These are phyloP conservation scores for Schizochytrium sp. DNA, from an alignment of 108 stramenopile genomes.

Conservation along the genomic window DNA sequence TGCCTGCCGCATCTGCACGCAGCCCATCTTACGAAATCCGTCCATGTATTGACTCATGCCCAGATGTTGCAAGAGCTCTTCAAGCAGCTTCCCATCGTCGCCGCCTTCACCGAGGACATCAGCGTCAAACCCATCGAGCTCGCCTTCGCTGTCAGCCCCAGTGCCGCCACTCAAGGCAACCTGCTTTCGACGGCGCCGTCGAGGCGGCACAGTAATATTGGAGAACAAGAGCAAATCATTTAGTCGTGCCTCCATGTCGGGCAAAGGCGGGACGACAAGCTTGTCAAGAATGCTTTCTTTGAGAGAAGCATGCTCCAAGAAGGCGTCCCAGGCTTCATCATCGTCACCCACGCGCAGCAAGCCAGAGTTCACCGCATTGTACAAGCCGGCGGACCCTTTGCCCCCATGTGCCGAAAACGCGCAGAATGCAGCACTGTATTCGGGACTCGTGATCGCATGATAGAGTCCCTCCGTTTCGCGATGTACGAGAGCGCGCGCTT, in stretches of 20 bases:
- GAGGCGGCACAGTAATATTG: neutral
- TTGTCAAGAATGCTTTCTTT: neutral
- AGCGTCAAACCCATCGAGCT: neutral
- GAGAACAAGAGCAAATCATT: neutral
- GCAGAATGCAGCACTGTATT: neutral
- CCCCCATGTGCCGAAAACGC: neutral
- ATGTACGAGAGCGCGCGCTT: neutral
- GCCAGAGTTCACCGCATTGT: neutral
- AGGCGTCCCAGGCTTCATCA: neutral
- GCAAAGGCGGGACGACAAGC: neutral
- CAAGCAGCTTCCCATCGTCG: neutral
- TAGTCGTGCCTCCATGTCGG: neutral
- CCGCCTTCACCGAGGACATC: neutral
- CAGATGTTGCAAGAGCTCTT: neutral
- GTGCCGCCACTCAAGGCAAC: neutral
- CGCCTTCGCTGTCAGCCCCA: neutral
- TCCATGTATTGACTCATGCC: neutral
- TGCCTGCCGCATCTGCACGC: neutral
- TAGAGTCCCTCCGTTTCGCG: neutral
- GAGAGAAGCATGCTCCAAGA: neutral
- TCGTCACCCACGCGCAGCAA: neutral
- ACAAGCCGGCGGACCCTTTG: no score
- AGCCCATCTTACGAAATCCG: neutral
- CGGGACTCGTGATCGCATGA: neutral
- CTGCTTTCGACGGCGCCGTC: neutral